Conservation (phyloP, 2,329 filamentous ascomycete species). For the Plectosphaerella sp. region DNA sequence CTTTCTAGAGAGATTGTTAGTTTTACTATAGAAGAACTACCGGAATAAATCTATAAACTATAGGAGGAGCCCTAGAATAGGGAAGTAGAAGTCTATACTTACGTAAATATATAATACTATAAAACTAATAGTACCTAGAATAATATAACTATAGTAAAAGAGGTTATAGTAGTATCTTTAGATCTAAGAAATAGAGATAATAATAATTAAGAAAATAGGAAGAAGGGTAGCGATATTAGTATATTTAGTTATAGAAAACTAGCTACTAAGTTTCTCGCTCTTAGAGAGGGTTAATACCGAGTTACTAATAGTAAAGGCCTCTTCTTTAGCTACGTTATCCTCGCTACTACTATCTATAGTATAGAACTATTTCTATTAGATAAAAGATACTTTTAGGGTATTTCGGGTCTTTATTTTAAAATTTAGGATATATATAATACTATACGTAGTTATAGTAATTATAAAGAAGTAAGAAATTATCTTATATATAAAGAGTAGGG, state of each 20-base stretch:
- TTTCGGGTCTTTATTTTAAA: too few relatives aligned
- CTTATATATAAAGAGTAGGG: constrained; percentile 9
- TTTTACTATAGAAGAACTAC: constrained; percentile 6
- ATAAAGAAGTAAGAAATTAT: constrained; percentile 2
- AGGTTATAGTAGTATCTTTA: constrained; percentile 9
- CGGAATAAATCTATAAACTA: constrained; percentile 8
- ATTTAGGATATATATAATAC: constrained; percentile 9
- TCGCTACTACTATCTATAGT: background rate
- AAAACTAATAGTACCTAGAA: constrained; percentile 4
- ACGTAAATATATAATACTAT: constrained; percentile 6
- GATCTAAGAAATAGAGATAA: constrained; percentile 8
- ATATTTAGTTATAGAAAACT: constrained; percentile 5
- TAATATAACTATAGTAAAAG: constrained; percentile 11
- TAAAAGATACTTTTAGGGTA: background rate
- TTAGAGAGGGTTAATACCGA: constrained; percentile 8
- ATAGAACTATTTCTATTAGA: background rate
- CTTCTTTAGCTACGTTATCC: constrained; percentile 1
- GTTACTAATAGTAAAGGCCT: constrained; percentile 8
- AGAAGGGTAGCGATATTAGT: constrained; percentile 5
- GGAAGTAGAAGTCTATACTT: constrained; percentile 13
- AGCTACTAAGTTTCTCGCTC: constrained; percentile 1
- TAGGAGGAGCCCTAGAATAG: constrained; percentile 8
- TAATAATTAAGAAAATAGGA: constrained; percentile 3
- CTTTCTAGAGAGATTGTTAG: background rate
- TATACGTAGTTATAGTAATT: constrained; percentile 3